These are phyloP conservation scores for Tuber indicum DNA, from an alignment of 495 filamentous ascomycete genomes.

Conservation along the genomic window DNA sequence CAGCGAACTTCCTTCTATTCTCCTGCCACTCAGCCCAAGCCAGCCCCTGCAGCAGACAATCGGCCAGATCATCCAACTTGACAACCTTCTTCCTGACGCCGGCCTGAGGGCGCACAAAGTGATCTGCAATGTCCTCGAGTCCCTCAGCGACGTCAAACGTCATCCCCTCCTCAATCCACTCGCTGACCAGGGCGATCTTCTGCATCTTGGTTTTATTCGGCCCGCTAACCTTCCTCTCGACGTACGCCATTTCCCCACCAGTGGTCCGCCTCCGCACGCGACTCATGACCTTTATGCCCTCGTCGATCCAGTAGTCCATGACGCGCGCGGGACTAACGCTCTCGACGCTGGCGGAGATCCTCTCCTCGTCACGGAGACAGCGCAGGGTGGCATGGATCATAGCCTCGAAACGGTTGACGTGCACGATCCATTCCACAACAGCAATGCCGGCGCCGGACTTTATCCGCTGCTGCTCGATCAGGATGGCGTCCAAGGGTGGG, in stretches of 20 bases:
- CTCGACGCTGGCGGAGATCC: slow-evolving; percentile 17
- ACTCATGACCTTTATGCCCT: background rate
- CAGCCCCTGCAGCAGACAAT: slow-evolving; percentile 79
- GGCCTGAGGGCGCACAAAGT: slow-evolving; percentile 14
- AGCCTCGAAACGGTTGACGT: slow-evolving; percentile 82
- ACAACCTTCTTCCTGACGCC: slow-evolving; percentile 32
- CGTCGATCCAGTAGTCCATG: slow-evolving; percentile 28
- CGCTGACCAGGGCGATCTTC: slow-evolving; percentile 60
- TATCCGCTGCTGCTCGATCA: slow-evolving; percentile 88
- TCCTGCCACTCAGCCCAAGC: slow-evolving; percentile 80
- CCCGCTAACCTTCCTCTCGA: slow-evolving; percentile 32
- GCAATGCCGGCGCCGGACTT: slow-evolving; percentile 58
- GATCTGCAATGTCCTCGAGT: slow-evolving; percentile 42
- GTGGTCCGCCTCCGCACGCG: slow-evolving; percentile 41
- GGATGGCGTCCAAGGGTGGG: slow-evolving; percentile 59
- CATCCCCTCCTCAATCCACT: slow-evolving; percentile 48
- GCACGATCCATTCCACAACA: slow-evolving; percentile 81
- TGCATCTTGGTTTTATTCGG: slow-evolving; percentile 50
- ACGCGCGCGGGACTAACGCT: slow-evolving; percentile 27
- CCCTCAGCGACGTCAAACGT: slow-evolving; percentile 44
- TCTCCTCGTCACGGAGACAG: slow-evolving; percentile 48
- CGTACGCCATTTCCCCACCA: slow-evolving; percentile 45
- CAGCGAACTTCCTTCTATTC: slow-evolving; percentile 52
- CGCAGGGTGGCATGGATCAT: slow-evolving; percentile 77
- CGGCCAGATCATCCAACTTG: slow-evolving; percentile 88